A percentile compares a stretch with the other conserved stretches of the same genome.
phyloP scores from a whole-genome alignment of 148 eudicot species.

The Persicaria maculosa region DNA sequence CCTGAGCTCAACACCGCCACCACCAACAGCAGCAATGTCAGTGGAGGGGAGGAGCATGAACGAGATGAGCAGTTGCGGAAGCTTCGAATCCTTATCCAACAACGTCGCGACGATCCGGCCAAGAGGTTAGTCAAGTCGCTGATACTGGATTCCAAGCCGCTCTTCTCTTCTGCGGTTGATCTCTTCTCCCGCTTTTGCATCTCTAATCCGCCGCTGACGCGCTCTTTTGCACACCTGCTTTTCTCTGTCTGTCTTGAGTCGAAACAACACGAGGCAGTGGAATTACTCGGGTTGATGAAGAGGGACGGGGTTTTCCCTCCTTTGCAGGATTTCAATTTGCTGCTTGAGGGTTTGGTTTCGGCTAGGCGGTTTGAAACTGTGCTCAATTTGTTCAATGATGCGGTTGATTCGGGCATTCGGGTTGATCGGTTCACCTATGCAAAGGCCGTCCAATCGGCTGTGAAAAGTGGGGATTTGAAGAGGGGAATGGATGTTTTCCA shows the following conservation, averaged over 20 bases:
- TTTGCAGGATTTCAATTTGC: slow-evolving; percentile 34
- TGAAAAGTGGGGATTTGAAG: slow-evolving; percentile 53
- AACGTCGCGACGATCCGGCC: slow-evolving; percentile 45
- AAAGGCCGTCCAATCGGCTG: slow-evolving; percentile 68
- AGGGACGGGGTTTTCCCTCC: slow-evolving; percentile 43
- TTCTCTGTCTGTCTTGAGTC: slow-evolving; percentile 44
- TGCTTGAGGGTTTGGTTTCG: slow-evolving; percentile 44
- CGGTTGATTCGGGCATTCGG: slow-evolving; percentile 31
- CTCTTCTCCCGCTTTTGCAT: slow-evolving; percentile 28
- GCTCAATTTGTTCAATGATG: slow-evolving; percentile 38
- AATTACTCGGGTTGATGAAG: slow-evolving; percentile 27
- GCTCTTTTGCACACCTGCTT: slow-evolving; percentile 27
- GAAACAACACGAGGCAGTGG: slow-evolving; percentile 31
- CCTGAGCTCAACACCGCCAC: neutral
- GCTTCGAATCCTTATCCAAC: slow-evolving; percentile 39
- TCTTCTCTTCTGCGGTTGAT: slow-evolving; percentile 27
- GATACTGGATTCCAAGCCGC: slow-evolving; percentile 20
- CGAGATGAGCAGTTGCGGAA: slow-evolving; percentile 35
- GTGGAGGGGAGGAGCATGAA: neutral
- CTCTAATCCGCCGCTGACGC: slow-evolving; percentile 29
- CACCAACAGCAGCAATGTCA: neutral
- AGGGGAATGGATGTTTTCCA: slow-evolving; percentile 42
- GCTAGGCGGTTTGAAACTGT: slow-evolving; percentile 23
- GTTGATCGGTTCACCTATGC: slow-evolving; percentile 51
- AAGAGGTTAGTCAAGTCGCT: slow-evolving; percentile 33